Evolutionary conservation across 257 asterid genomes (phyloP).

Genomic region (Catharanthus roseus): DNA sequence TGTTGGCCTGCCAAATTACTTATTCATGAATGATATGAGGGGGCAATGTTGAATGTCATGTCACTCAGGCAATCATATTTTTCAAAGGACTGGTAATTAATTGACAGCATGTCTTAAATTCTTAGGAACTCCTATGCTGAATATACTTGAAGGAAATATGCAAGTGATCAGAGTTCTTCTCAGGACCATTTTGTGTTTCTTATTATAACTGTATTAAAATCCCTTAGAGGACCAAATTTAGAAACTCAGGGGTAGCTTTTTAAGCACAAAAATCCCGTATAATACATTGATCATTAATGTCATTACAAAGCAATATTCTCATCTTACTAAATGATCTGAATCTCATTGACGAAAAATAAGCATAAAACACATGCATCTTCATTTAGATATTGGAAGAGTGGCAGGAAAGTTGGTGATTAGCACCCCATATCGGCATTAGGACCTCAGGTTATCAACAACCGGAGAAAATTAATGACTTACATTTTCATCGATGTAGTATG

Average conservation of each 20-base stretch:
- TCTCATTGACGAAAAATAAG: not conserved
- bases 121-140: not conserved
- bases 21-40: not conserved
- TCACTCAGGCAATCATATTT: not conserved
- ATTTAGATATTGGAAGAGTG: not conserved
- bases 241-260: not conserved
- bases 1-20: not conserved
- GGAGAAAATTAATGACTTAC: conserved; percentile 45
- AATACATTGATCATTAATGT: not conserved
- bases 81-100: not conserved
- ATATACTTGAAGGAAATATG: not conserved
- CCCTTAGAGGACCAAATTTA: not conserved
- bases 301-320: not conserved
- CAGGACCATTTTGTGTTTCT: not conserved
- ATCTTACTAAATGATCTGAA: not conserved
- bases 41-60: not conserved
- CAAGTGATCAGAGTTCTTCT: not conserved
- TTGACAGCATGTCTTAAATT: not conserved
- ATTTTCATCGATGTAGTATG: conserved; percentile 96
- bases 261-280: not conserved
- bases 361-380: not conserved
- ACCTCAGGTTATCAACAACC: conserved; percentile 3
- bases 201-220: not conserved
- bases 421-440: not conserved
- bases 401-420: not conserved